Percentiles rank a stretch among this genome's conserved stretches.
phyloP scores from a whole-genome alignment of 805 yeast genomes.

The Blastobotrys attinorum region DNA sequence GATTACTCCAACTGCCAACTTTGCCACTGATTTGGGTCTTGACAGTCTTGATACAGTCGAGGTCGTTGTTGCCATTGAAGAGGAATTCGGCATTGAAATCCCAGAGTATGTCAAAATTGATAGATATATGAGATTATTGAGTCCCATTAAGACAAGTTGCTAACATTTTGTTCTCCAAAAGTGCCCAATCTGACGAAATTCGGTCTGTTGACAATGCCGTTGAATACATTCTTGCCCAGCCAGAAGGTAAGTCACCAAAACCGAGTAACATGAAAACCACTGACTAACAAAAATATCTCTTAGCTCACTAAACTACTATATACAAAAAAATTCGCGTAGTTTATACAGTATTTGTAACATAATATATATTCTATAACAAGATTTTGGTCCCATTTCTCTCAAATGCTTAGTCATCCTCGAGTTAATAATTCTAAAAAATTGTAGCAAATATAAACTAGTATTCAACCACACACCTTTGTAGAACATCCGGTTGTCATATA shows the following conservation, averaged over 20 bases:
- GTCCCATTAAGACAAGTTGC: neutral
- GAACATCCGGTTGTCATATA: no score
- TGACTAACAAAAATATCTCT: neutral
- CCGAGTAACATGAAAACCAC: neutral
- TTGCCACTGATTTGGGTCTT: slow-evolving; percentile 55
- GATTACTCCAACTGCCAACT: slow-evolving; percentile 33
- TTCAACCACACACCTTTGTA: no score
- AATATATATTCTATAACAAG: no score
- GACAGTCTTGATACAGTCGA: slow-evolving; percentile 92
- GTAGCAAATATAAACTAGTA: no score
- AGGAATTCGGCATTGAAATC: slow-evolving; percentile 48
- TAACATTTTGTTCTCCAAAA: neutral
- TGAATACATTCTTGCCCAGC: slow-evolving; percentile 63
- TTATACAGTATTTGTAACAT: no score
- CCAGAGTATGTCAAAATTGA: slow-evolving; percentile 48
- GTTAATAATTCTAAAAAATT: no score
- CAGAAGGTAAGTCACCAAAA: slow-evolving; percentile 20
- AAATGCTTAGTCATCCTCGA: no score
- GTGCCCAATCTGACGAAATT: slow-evolving; percentile 51
- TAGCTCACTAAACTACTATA: slow-evolving; percentile 1
- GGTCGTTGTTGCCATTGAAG: slow-evolving; percentile 89
- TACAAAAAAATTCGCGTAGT: neutral
- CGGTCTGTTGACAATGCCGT: slow-evolving; percentile 91
- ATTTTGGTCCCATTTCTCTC: no score
- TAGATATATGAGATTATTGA: no score